Conservation (phyloP, 1,139 yeast species). For the Candida tropicalis region DNA sequence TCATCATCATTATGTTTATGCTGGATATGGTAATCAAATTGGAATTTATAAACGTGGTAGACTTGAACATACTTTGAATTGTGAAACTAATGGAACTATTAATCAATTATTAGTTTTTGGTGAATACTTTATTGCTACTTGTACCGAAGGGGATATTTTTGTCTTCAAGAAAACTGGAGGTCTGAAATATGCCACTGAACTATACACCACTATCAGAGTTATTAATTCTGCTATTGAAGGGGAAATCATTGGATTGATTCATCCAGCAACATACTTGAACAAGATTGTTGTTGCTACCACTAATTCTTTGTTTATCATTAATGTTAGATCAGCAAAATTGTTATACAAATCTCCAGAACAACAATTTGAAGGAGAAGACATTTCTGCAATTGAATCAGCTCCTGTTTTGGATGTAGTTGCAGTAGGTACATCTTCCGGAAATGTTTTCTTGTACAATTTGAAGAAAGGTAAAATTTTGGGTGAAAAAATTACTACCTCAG, state of each 20-base stretch:
- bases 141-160: constrained; percentile 56
- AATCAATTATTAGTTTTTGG: constrained; percentile 70
- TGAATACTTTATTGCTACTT: constrained; percentile 65
- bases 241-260: constrained; percentile 66
- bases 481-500: constrained; percentile 58
- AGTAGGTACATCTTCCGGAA: constrained; percentile 73
- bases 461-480: constrained; percentile 62
- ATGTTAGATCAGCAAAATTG: constrained; percentile 77
- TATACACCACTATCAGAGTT: constrained; percentile 61
- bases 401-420: constrained; percentile 88
- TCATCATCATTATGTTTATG: constrained; percentile 83
- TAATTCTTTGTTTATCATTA: constrained; percentile 60
- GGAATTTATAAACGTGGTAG: constrained; percentile 86
- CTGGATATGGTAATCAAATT: constrained; percentile 68
- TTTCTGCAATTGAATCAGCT: constrained; percentile 73
- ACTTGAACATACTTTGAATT: constrained; percentile 56
- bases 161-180: constrained; percentile 63
- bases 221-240: constrained; percentile 66
- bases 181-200: constrained; percentile 58
- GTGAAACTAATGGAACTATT: constrained; percentile 40
- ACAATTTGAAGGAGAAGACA: constrained; percentile 29
- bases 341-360: constrained; percentile 55
- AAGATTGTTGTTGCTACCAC: constrained; percentile 81
- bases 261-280: constrained; percentile 91
- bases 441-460: constrained; percentile 65